Percentiles rank a stretch among this genome's conserved stretches.
These are phyloP conservation scores for Fusarium tjaetaba DNA, from an alignment of 2,329 filamentous ascomycete genomes.

Conservation along the genomic window DNA sequence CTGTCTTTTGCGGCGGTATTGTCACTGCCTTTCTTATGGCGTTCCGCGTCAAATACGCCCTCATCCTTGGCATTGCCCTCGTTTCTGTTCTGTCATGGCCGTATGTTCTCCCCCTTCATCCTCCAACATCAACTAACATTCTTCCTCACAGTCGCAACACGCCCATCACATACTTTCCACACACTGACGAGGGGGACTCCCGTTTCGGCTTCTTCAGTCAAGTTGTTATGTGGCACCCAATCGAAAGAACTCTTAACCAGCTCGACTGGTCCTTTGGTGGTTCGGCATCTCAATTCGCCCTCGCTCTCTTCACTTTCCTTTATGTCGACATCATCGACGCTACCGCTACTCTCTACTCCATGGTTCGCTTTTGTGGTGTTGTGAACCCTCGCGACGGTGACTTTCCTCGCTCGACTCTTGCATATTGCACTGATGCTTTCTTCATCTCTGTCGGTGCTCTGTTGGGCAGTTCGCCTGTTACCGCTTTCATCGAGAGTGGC, in stretches of 20 bases:
- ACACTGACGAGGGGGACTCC: constrained; percentile 69
- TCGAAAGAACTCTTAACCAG: constrained; percentile 68
- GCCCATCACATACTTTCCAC: constrained; percentile 76
- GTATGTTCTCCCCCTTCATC: constrained; percentile 43
- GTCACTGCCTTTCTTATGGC: constrained; percentile 84
- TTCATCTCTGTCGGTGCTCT: constrained; percentile 77
- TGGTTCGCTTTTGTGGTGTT: constrained; percentile 78
- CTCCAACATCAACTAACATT: not conserved
- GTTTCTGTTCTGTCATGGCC: constrained; percentile 82
- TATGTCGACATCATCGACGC: constrained; percentile 84
- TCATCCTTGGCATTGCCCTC: constrained; percentile 76
- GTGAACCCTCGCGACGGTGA: constrained; percentile 75
- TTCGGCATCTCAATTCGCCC: constrained; percentile 69
- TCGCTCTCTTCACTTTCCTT: constrained; percentile 80
- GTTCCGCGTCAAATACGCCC: constrained; percentile 78
- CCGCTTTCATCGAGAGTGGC: constrained; percentile 79
- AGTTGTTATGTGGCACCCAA: constrained; percentile 77
- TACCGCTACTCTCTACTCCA: constrained; percentile 82
- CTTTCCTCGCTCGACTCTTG: constrained; percentile 85
- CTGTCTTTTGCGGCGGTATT: constrained; percentile 82
- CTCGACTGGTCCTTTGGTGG: constrained; percentile 72
- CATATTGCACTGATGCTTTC: constrained; percentile 77
- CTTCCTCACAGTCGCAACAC: constrained; percentile 65
- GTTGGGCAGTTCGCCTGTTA: constrained; percentile 76
- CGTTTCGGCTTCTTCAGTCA: constrained; percentile 78